Conservation (phyloP, 2,329 filamentous ascomycete species). For the Hymenoscyphus occultus region DNA sequence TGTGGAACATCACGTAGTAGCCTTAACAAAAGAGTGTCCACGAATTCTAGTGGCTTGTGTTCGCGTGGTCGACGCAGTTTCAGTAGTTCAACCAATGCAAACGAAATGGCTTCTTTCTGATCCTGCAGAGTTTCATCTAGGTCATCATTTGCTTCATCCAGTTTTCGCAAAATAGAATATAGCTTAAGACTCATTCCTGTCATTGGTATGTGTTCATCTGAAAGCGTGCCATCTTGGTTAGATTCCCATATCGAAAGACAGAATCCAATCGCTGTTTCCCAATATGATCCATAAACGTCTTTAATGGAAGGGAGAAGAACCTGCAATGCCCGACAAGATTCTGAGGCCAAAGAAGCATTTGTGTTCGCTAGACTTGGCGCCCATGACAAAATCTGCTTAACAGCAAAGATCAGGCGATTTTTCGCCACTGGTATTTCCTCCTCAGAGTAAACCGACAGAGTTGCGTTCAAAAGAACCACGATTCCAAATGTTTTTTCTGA, state of each 20-base stretch:
- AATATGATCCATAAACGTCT: slow-evolving; percentile 85
- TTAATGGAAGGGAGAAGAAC: slow-evolving; percentile 69
- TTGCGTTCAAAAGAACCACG: slow-evolving; percentile 54
- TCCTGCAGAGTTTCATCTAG: slow-evolving; percentile 70
- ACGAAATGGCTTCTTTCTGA: slow-evolving; percentile 52
- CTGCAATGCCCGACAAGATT: slow-evolving; percentile 56
- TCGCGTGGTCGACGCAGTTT: slow-evolving; percentile 46
- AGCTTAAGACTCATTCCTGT: slow-evolving; percentile 73
- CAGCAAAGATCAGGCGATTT: slow-evolving; percentile 62
- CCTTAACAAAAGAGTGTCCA: slow-evolving; percentile 71
- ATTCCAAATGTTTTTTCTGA: slow-evolving; percentile 46
- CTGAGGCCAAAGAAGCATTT: slow-evolving; percentile 44
- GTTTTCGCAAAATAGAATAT: slow-evolving; percentile 56
- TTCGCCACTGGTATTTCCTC: slow-evolving; percentile 56
- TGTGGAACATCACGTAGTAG: slow-evolving; percentile 63
- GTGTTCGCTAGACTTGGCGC: slow-evolving; percentile 51
- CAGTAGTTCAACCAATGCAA: slow-evolving; percentile 61
- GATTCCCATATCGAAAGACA: slow-evolving; percentile 57
- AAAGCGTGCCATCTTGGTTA: slow-evolving; percentile 39
- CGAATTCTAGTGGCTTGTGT: slow-evolving; percentile 68
- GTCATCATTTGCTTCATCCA: slow-evolving; percentile 81
- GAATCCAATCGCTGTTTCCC: slow-evolving; percentile 64
- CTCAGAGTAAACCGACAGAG: slow-evolving; percentile 49
- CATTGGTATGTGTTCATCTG: slow-evolving; percentile 55
- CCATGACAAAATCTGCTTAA: slow-evolving; percentile 74